Base-by-base conservation (phyloP, 2,329 filamentous ascomycete species). In the Cladorrhinum sp. region DNA sequence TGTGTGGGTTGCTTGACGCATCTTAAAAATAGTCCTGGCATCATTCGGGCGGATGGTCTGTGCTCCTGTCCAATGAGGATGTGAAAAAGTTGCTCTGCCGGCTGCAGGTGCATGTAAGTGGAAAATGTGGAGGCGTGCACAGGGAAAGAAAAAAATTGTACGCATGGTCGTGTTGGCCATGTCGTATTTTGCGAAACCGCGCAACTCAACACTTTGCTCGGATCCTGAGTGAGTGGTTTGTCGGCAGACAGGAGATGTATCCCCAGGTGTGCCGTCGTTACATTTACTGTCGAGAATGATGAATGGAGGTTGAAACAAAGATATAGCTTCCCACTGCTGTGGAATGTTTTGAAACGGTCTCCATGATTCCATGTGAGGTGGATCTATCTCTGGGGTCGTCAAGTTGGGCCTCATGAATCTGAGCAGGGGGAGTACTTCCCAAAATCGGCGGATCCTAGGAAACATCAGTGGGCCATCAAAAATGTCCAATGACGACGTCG, bases 41-140 rank as follows among this genome's bases (percentile, higher is more conserved):
- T 49, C 39, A 42, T 20, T 28, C 39, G 36, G 28, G 39, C 69
- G 67, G 67, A 69, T 62, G 69, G 64, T 30, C 26, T 30, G 26
- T 30, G 12, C 7, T 69, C 60, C 63, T 71, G 72, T 72, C 73
- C 73, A 74, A 75, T 74, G 68, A 72, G 69, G 64, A 63, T 54
- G 53, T 60, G 33, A 54, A 60, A 33, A 57, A 36, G 30, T 30
- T 50, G 53, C 24, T 20, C 42, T 55, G 49, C 46, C 50, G 36
- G 30, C 57, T 46, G 58, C 46, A 56, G 30, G 42, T 59, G 55
- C 36, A 49, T 59, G 52, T 42, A 23, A 50, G 57, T 59, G 56
- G 57, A 26, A 49, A 54, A 51, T 18, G 23, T 67, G 71, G 73
- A 69, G 70, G 66, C 66, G 64, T 60, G n/a, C n/a, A n/a, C n/a